Evolutionary conservation across 176 grass and related monocot genomes (phyloP).

Genomic region (Hyparrhenia diplandra): DNA sequence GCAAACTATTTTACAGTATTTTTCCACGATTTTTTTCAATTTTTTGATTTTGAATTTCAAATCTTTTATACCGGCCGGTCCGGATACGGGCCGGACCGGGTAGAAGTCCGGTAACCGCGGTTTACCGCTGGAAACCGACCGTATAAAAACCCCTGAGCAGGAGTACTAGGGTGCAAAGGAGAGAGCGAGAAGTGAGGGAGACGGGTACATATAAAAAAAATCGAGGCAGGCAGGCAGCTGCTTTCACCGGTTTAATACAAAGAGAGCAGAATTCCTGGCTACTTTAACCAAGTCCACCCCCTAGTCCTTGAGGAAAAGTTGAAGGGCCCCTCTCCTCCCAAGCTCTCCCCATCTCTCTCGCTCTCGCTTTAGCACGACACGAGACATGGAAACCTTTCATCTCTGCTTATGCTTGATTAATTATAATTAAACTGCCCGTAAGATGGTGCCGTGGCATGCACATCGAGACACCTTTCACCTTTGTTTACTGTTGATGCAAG

Average conservation of each 20-base stretch:
- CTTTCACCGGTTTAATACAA: conserved; percentile 62
- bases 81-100: no score
- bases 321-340: conserved; percentile 44
- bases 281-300: conserved; percentile 79
- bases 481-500: conserved; percentile 7
- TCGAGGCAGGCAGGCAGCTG: conserved; percentile 53
- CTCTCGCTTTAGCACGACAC: conserved; percentile 26
- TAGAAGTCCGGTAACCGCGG: no score
- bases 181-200: conserved; percentile 35
- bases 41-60: no score
- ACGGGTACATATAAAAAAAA: conserved; percentile 72
- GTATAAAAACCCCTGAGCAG: no score
- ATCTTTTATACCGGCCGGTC: no score
- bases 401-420: conserved; percentile 26
- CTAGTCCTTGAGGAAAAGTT: conserved; percentile 65
- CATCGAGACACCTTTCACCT: conserved; percentile 24
- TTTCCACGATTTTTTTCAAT: no score
- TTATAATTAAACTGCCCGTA: conserved; percentile 22
- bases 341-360: conserved; percentile 13
- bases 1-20: no score
- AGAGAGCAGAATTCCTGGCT: conserved; percentile 66
- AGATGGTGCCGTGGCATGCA: conserved; percentile 27
- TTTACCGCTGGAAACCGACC: no score
- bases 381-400: conserved; percentile 27
- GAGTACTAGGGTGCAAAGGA: conserved; percentile 35